These are phyloP conservation scores for Graphilbum fragrans DNA, from an alignment of 2,329 filamentous ascomycete species.

Conservation along the genomic window DNA sequence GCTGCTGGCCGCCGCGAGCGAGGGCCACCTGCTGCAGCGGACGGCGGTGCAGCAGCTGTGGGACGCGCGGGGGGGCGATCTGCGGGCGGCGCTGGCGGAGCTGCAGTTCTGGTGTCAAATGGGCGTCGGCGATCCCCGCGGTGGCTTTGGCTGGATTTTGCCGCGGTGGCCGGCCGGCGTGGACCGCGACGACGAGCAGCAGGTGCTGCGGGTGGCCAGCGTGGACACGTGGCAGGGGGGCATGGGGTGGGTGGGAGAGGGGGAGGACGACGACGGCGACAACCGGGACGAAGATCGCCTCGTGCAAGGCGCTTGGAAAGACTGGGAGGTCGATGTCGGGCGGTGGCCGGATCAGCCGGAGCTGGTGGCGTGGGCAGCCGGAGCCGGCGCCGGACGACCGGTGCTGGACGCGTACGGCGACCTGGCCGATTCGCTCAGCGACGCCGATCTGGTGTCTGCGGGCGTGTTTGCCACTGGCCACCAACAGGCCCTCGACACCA, in stretches of 20 bases:
- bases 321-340: constrained; percentile 53
- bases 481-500: constrained; percentile 48
- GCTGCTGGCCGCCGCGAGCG: constrained; percentile 70
- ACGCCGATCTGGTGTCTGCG: constrained; percentile 48
- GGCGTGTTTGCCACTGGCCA: constrained; percentile 28
- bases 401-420: constrained; percentile 38
- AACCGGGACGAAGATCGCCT: constrained; percentile 50
- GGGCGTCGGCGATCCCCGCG: constrained; percentile 76
- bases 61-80: constrained; percentile 53
- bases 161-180: constrained; percentile 61
- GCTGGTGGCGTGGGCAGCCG: constrained; percentile 23
- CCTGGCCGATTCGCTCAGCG: constrained; percentile 50
- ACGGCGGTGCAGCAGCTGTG: constrained; percentile 60
- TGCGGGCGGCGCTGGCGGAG: constrained; percentile 72
- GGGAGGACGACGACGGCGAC: constrained; percentile 57
- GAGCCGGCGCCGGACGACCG: constrained; percentile 13
- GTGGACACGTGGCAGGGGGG: constrained; percentile 21
- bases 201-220: constrained; percentile 25
- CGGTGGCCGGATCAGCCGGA: constrained; percentile 38
- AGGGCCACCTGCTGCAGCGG: constrained; percentile 69
- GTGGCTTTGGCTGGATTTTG: constrained; percentile 83
- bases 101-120: constrained; percentile 97
- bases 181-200: constrained; percentile 55
- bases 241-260: constrained; percentile 51
- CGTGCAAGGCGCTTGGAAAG: constrained; percentile 51